Evolutionary conservation across 345 rosid genomes (phyloP), one percentile per base, ranked within the genome.

Genomic region (Excoecaria cochinchinensis): DNA sequence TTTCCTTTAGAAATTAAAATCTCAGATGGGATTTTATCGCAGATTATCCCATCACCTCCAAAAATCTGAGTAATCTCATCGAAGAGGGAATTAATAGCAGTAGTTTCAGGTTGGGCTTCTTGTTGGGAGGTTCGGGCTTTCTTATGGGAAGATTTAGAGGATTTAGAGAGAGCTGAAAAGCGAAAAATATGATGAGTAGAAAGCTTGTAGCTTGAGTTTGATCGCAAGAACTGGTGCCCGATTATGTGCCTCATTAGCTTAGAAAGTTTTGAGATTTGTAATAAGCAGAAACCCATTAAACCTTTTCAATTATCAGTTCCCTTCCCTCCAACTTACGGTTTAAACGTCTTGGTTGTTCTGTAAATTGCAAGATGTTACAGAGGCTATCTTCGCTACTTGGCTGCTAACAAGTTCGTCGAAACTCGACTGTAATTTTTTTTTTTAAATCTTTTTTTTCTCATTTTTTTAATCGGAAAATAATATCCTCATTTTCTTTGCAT

Each of bases 11-110:
- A 74, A 17, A 70, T 16, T 8, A 74, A 73, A 79, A 85, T 11
- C 75, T 81, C 86, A 74, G 60, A 53, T 69, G 73, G 74, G 46
- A 70, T 78, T 50, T 74, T 53, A 66, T 84, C 82, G 1, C 86
- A 31, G 55, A 71, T n/a, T 16, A 86, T 57, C 39, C 47, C 67
- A 63, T 80, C 87, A 16, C 79, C 65, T 19, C 97, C 94, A 42
- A 88, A 63, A 77, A 92, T 86, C 5, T 82, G 83, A 12, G 89
- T 79, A 22, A 94, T 92, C 60, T 90, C 89, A 53, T 75, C 81
- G 65, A 94, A 87, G 66, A 91, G 90, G 0, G 97, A 84, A 24
- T 81, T 58, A 24, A 77, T 38, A 22, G 72, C 9, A 44, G 71
- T 25, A 19, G 79, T 63, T 78, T 85, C 90, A 22, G 82, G 38